A percentile compares a stretch with the other conserved stretches of the same genome.
Evolutionary conservation across 139 green algal genomes (phyloP).

Genomic region (Micractinium sp.): DNA sequence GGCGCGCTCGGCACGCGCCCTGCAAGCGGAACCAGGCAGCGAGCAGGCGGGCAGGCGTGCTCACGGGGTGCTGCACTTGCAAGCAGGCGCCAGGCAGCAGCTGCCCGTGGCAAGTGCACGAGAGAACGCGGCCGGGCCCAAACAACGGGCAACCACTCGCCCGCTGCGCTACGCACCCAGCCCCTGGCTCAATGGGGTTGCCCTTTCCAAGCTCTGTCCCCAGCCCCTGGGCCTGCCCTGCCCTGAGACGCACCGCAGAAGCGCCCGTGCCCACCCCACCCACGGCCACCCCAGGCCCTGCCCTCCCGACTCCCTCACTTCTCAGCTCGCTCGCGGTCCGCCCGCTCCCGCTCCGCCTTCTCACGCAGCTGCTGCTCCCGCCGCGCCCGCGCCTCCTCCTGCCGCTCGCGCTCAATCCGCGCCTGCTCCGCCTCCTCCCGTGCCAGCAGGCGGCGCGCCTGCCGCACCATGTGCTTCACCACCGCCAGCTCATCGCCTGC

Average conservation of each 20-base stretch:
- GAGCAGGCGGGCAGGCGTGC: not conserved
- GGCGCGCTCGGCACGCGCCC: conserved; percentile 38
- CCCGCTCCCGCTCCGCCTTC: conserved; percentile 50
- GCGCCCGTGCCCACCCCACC: not conserved
- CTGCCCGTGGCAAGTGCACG: not conserved
- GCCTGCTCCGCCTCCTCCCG: conserved; percentile 55
- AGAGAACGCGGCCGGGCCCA: not conserved
- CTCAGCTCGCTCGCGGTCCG: conserved; percentile 51
- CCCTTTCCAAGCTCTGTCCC: too few relatives aligned
- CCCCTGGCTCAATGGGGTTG: too few relatives aligned
- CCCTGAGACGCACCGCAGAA: not conserved
- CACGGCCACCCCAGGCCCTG: not conserved
- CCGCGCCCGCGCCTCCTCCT: conserved; percentile 27
- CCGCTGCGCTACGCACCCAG: too few relatives aligned
- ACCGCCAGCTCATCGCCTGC: conserved; percentile 37
- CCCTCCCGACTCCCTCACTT: not conserved
- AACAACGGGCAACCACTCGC: too few relatives aligned
- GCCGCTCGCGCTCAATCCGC: conserved; percentile 43
- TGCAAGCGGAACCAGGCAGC: not conserved
- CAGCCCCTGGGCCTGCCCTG: not conserved
- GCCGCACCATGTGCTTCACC: conserved; percentile 41
- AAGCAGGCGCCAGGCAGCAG: not conserved
- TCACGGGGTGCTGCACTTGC: not conserved
- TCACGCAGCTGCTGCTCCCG: conserved; percentile 53
- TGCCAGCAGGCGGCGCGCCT: conserved; percentile 45